Evolutionary conservation across 1,284 basidiomycete species (phyloP).

Genomic region (Boletus hoseneyae): DNA sequence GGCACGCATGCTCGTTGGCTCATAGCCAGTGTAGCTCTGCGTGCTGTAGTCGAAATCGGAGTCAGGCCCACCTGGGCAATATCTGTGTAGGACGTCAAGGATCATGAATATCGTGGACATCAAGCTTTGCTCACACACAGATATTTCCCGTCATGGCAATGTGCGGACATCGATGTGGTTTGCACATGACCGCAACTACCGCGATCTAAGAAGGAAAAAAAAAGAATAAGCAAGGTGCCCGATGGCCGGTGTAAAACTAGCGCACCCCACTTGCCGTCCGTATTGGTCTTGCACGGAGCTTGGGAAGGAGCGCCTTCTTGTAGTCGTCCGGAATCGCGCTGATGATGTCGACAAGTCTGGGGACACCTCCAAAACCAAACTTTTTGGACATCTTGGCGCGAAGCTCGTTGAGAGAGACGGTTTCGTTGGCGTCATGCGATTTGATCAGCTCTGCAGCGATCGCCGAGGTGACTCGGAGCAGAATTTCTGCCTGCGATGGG

Average conservation of each 20-base stretch:
- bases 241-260: conserved; percentile 8
- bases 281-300: conserved; percentile 91
- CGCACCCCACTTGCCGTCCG: conserved; percentile 94
- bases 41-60: conserved; percentile 99
- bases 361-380: conserved; percentile 82
- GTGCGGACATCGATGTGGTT: conserved; percentile 98
- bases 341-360: conserved; percentile 95
- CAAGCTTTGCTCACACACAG: conserved; percentile 72
- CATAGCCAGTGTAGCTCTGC: conserved; percentile 96
- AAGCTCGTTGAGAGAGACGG: conserved; percentile 86
- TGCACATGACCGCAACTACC: conserved; percentile 99
- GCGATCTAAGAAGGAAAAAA: conserved; percentile 74
- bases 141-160: conserved; percentile 99
- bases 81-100: conserved; percentile 46
- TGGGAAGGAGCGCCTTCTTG: conserved; percentile 88
- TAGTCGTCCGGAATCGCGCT: conserved; percentile 98
- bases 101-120: neutral
- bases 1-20: conserved; percentile 98
- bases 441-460: conserved; percentile 94
- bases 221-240: conserved; percentile 7
- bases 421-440: conserved; percentile 75
- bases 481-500: conserved; percentile 85
- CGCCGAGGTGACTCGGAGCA: conserved; percentile 90
- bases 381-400: conserved; percentile 90
- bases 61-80: conserved; percentile 98